Evolutionary conservation across 331 rosid genomes (phyloP), one percentile per base, ranked within the genome.

Genomic region (Acacia concinna): DNA sequence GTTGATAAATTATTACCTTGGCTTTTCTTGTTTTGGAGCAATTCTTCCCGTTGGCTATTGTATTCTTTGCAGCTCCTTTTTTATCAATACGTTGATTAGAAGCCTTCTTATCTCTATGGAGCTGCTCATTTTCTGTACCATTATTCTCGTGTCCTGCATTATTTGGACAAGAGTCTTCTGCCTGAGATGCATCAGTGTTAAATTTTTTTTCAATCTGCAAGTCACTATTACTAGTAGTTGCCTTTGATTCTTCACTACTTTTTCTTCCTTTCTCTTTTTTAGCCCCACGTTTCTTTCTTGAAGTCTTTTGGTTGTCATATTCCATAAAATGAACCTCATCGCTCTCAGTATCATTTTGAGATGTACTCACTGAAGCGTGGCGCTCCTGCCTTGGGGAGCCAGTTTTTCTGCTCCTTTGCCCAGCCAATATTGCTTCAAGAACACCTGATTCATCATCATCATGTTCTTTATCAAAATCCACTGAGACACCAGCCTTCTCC

Each of bases 371-470:
- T 2, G 89, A 31, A 30, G 66, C 84, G 75, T 73, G 46, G 54
- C 65, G 64, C 76, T 82, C 89, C 28, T 47, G 78, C 20, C 27
- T 46, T 25, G 79, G 75, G 78, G 87, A 49, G 64, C 40, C 74
- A 6, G 80, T 76, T 82, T 85, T 86, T 82, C 85, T 87, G 78
- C 71, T 86, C 81, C 68, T 89, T 35, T 49, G 84, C 70, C 94
- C 94, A 0, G 91, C 84, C 73, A 89, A 23, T 97, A 91, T 89
- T 32, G 93, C 97, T 85, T 88, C 90, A 44, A 95, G 92, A 66
- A 84, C 72, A 59, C 70, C 88, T 78, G 62, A 69, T 76, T 87
- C 93, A 77, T 86, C 93, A 7, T 83, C 90, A n/a, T 85, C 81
- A 52, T 34, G 90, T 21, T 85, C 82, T 59, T 23, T 52, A 69